phyloP scores from a whole-genome alignment of 345 rosid genomes.

The Lepidium sativum region DNA sequence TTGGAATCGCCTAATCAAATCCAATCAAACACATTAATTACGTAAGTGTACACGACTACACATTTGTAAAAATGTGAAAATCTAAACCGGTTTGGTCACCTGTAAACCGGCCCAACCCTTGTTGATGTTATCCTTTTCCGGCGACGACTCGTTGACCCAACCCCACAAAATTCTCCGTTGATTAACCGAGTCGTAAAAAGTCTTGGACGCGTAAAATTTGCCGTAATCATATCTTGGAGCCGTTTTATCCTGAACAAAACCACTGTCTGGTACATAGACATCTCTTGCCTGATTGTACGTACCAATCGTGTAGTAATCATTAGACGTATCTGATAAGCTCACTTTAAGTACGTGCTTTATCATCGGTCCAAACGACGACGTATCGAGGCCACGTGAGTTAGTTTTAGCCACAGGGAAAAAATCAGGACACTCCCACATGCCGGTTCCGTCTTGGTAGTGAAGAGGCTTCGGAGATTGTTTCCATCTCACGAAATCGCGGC shows the following conservation, averaged over 20 bases:
- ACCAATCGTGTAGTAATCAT: slow-evolving; percentile 54
- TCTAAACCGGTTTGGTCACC: slow-evolving; percentile 9
- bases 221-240: slow-evolving; percentile 68
- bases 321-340: slow-evolving; percentile 37
- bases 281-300: slow-evolving; percentile 33
- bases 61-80: not conserved
- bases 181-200: slow-evolving; percentile 44
- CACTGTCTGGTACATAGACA: slow-evolving; percentile 32
- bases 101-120: slow-evolving; percentile 54
- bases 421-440: slow-evolving; percentile 87
- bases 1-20: slow-evolving; percentile 41
- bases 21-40: not conserved
- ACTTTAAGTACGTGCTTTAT: slow-evolving; percentile 52
- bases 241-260: slow-evolving; percentile 27
- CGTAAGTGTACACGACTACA: not conserved
- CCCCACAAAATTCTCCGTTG: slow-evolving; percentile 50
- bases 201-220: slow-evolving; percentile 68
- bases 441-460: slow-evolving; percentile 40
- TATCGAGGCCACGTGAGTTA: slow-evolving; percentile 4
- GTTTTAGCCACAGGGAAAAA: slow-evolving; percentile 46
- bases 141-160: slow-evolving; percentile 46
- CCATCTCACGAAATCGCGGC: slow-evolving; percentile 50
- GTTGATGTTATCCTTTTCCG: slow-evolving; percentile 18
- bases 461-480: slow-evolving; percentile 31
- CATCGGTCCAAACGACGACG: slow-evolving; percentile 4